phyloP scores from a whole-genome alignment of 192 early-diverging fungal species.

The Backusella westeae region DNA sequence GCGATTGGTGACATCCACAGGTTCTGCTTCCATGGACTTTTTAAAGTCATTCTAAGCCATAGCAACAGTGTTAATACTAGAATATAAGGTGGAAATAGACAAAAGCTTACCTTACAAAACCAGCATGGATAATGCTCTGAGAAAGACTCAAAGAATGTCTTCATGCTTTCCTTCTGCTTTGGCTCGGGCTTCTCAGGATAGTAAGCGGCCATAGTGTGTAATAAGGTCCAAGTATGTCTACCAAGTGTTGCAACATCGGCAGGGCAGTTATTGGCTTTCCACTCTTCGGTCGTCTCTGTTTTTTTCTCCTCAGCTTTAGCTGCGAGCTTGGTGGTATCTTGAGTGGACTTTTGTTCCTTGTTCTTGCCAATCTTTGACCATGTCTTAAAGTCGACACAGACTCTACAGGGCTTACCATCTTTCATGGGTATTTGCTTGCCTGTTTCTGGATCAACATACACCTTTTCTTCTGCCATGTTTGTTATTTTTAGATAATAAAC shows the following conservation, averaged over 20 bases:
- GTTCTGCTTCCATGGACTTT: slow-evolving; percentile 69
- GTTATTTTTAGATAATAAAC: background rate
- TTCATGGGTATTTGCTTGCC: slow-evolving; percentile 41
- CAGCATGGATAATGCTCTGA: slow-evolving; percentile 91
- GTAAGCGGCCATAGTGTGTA: slow-evolving; percentile 97
- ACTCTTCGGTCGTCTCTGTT: slow-evolving; percentile 11
- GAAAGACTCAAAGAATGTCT: slow-evolving; percentile 67
- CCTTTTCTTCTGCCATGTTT: slow-evolving; percentile 12
- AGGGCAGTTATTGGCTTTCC: slow-evolving; percentile 61
- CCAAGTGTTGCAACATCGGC: slow-evolving; percentile 84
- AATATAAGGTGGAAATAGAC: no score
- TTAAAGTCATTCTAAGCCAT: slow-evolving; percentile 63
- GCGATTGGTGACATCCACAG: slow-evolving; percentile 74
- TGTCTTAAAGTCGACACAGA: slow-evolving; percentile 73
- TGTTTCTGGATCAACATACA: slow-evolving; percentile 33
- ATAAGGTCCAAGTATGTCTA: slow-evolving; percentile 89
- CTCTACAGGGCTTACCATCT: slow-evolving; percentile 73
- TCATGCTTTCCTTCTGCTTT: slow-evolving; percentile 74
- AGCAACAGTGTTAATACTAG: background rate
- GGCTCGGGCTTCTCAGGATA: slow-evolving; percentile 79
- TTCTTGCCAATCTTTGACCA: slow-evolving; percentile 59
- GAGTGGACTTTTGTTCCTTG: slow-evolving; percentile 27
- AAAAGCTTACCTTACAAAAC: slow-evolving; percentile 59
- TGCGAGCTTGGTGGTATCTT: slow-evolving; percentile 1
- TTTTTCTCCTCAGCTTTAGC: slow-evolving; percentile 11